phyloP scores from a whole-genome alignment of 768 basidiomycete genomes.

The Mycena galericulata region DNA sequence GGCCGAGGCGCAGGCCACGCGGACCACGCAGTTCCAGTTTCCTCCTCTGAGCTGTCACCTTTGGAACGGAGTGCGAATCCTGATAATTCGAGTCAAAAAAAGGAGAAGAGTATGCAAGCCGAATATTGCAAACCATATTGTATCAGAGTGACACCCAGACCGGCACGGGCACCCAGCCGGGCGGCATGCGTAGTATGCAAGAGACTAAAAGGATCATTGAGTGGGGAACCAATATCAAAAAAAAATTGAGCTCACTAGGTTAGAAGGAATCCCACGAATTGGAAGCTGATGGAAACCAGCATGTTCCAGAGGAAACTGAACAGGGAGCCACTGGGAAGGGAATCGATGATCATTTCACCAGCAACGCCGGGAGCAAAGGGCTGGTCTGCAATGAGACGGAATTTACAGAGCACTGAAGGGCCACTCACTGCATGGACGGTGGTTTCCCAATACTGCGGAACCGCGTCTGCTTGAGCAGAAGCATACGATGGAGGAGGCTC shows the following conservation, averaged over 20 bases:
- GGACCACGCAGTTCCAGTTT: slow-evolving; percentile 45
- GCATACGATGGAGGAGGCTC: slow-evolving; percentile 95
- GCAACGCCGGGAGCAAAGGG: slow-evolving; percentile 73
- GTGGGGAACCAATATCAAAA: neutral
- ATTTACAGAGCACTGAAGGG: neutral
- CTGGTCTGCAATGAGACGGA: slow-evolving; percentile 3
- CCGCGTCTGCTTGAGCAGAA: slow-evolving; percentile 92
- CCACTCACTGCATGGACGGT: slow-evolving; percentile 81
- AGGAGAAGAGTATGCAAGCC: neutral
- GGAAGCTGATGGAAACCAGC: slow-evolving; percentile 95
- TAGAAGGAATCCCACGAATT: slow-evolving; percentile 57
- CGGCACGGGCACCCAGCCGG: slow-evolving; percentile 92
- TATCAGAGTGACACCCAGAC: slow-evolving; percentile 95
- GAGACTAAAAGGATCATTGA: slow-evolving; percentile 52
- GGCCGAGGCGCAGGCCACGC: slow-evolving; percentile 49
- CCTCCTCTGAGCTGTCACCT: slow-evolving; percentile 46
- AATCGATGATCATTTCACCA: slow-evolving; percentile 91
- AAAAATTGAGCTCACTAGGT: slow-evolving; percentile 65
- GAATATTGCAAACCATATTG: slow-evolving; percentile 65
- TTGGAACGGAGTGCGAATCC: slow-evolving; percentile 82
- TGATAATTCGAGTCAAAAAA: neutral
- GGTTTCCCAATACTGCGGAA: slow-evolving; percentile 98
- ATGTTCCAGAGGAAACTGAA: slow-evolving; percentile 94
- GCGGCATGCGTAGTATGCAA: slow-evolving; percentile 94
- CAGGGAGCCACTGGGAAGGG: slow-evolving; percentile 82